These are phyloP conservation scores for Flammula alnicola DNA, from an alignment of 1,284 basidiomycete species.

Conservation along the genomic window DNA sequence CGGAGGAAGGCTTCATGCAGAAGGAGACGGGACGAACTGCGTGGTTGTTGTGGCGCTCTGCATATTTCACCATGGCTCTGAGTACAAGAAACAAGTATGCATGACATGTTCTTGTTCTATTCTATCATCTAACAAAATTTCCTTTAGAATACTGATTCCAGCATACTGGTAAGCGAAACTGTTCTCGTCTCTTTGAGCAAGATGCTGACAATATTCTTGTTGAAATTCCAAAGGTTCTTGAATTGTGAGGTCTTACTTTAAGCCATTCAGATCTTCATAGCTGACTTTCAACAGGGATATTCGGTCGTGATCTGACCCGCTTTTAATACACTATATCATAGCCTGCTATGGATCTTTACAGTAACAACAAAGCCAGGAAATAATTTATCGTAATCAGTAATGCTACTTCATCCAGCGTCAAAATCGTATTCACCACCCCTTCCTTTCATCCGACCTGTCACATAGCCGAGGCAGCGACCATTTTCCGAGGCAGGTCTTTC, in stretches of 20 bases:
- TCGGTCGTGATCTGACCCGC: constrained; percentile 80
- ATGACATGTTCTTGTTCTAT: background rate
- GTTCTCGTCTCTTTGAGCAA: background rate
- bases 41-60: constrained; percentile 83
- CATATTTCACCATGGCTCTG: constrained; percentile 81
- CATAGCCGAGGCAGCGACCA: background rate
- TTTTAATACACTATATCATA: constrained; percentile 50
- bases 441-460: background rate
- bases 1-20: constrained; percentile 52
- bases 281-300: constrained; percentile 56
- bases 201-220: constrained; percentile 12
- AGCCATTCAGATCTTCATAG: constrained; percentile 8
- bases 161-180: constrained; percentile 61
- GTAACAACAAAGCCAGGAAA: background rate
- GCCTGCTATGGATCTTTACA: constrained; percentile 11
- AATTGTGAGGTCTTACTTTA: constrained; percentile 47
- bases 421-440: background rate
- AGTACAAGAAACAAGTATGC: constrained; percentile 75
- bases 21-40: constrained; percentile 73
- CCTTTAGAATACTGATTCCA: constrained; percentile 67
- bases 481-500: constrained; percentile 4
- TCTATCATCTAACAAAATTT: constrained; percentile 10
- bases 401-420: background rate
- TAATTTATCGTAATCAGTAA: constrained; percentile 3
- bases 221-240: constrained; percentile 49